A percentile compares a stretch with the other conserved stretches of the same genome.
These are phyloP conservation scores for Posidonia australis DNA, from an alignment of 106 monocot species.

Conservation along the genomic window DNA sequence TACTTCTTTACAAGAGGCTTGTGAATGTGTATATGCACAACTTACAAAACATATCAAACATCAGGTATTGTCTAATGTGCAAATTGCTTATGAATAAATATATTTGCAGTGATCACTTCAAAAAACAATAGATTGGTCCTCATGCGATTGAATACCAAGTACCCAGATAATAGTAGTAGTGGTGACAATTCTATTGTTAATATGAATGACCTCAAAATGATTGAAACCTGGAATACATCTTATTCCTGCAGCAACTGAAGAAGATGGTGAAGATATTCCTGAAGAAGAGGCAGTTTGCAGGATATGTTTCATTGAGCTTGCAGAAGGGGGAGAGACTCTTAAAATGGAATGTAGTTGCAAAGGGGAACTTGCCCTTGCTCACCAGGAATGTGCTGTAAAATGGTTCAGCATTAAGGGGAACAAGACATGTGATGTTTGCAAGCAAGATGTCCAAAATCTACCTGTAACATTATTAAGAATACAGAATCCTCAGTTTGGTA, in stretches of 20 bases:
- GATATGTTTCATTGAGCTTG: slow-evolving; percentile 85
- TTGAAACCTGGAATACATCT: no score
- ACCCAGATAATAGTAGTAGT: no score
- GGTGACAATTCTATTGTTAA: no score
- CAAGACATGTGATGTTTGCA: slow-evolving; percentile 94
- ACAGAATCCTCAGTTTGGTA: slow-evolving; percentile 42
- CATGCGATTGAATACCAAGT: no score
- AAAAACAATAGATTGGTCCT: no score
- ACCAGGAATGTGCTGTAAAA: slow-evolving; percentile 91
- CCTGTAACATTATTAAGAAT: slow-evolving; percentile 83
- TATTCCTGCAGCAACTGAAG: slow-evolving; percentile 32
- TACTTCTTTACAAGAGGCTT: no score
- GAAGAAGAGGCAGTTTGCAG: slow-evolving; percentile 98
- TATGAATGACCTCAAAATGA: no score
- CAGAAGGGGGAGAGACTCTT: slow-evolving; percentile 84
- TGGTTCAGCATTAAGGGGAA: slow-evolving; percentile 99
- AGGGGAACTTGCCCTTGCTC: slow-evolving; percentile 94
- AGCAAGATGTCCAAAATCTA: slow-evolving; percentile 75
- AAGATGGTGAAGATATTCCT: slow-evolving; percentile 75
- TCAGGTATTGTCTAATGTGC: no score
- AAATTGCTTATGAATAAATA: no score
- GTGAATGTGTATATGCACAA: no score
- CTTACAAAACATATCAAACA: no score
- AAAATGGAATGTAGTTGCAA: slow-evolving; percentile 99
- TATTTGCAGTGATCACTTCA: no score